Evolutionary conservation across 805 yeast genomes (phyloP).

Genomic region (Lachancea lanzarotensis): DNA sequence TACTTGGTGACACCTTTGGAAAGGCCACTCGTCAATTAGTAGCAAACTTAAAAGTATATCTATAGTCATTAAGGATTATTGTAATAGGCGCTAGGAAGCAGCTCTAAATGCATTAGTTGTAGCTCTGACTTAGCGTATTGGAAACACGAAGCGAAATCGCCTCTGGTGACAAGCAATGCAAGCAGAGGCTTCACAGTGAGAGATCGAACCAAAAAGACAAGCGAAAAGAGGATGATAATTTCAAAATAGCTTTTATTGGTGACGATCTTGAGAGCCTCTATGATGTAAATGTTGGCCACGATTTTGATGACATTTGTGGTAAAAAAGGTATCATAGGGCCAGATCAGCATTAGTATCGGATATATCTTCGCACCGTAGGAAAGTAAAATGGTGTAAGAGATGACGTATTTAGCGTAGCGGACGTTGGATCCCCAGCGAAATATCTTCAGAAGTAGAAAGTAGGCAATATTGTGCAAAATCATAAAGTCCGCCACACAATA

Average conservation of each 20-base stretch:
- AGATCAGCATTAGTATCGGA: slow-evolving; percentile 88
- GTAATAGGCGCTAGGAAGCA: not conserved
- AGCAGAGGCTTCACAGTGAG: slow-evolving; percentile 19
- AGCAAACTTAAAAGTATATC: not conserved
- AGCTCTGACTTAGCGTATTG: slow-evolving; percentile 5
- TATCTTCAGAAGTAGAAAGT: slow-evolving; percentile 21
- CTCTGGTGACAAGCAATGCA: slow-evolving; percentile 17
- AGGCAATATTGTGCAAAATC: slow-evolving; percentile 36
- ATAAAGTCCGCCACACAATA: slow-evolving; percentile 45
- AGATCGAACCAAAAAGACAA: slow-evolving; percentile 17
- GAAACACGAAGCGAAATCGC: slow-evolving; percentile 4
- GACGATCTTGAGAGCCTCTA: slow-evolving; percentile 55
- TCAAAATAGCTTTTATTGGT: slow-evolving; percentile 28
- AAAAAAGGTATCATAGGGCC: slow-evolving; percentile 89
- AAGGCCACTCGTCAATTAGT: slow-evolving; percentile 62
- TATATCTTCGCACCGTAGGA: slow-evolving; percentile 76
- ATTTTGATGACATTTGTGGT: slow-evolving; percentile 54
- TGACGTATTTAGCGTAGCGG: slow-evolving; percentile 21
- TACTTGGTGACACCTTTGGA: slow-evolving; percentile 61
- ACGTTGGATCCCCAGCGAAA: slow-evolving; percentile 28
- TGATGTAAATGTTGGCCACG: slow-evolving; percentile 53
- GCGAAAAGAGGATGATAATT: slow-evolving; percentile 15
- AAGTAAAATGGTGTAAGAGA: slow-evolving; percentile 64
- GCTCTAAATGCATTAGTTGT: not conserved
- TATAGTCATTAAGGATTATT: not conserved